Evolutionary conservation across 768 basidiomycete genomes (phyloP).

Genomic region (Termitomyces sp.): DNA sequence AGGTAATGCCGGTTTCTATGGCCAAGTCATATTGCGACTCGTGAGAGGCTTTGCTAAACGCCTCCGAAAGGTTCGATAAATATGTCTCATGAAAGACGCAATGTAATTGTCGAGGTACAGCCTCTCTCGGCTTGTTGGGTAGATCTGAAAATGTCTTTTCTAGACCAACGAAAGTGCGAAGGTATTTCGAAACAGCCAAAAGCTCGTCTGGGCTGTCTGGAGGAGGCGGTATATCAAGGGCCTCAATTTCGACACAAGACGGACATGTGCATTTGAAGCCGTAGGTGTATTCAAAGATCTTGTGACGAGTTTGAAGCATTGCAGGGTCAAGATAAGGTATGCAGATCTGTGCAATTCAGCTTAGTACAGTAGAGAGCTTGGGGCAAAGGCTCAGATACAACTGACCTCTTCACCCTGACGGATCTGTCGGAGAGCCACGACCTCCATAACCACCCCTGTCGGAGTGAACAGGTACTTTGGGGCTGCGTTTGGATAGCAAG

Average conservation of each 20-base stretch:
- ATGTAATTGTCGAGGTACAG: constrained; percentile 34
- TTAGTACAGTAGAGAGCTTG: neutral
- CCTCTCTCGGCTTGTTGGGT: constrained; percentile 22
- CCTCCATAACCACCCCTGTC: constrained; percentile 47
- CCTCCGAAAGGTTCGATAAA: constrained; percentile 51
- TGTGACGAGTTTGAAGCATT: constrained; percentile 51
- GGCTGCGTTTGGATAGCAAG: constrained; percentile 69
- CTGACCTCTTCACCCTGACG: constrained; percentile 57
- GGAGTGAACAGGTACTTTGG: constrained; percentile 47
- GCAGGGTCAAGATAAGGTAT: constrained; percentile 80
- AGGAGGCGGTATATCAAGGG: constrained; percentile 32
- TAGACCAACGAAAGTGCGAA: constrained; percentile 35
- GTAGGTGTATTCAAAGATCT: constrained; percentile 56
- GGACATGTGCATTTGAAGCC: constrained; percentile 61
- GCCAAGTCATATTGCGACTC: constrained; percentile 53
- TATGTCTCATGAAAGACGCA: constrained; percentile 51
- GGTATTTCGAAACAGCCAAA: constrained; percentile 19
- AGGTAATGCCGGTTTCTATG: constrained; percentile 43
- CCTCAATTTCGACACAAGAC: constrained; percentile 45
- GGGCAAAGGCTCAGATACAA: neutral
- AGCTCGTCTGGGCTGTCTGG: constrained; percentile 28
- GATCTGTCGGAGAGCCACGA: constrained; percentile 59
- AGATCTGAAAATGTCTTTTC: constrained; percentile 19
- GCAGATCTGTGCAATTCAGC: constrained; percentile 42
- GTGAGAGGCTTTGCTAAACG: constrained; percentile 67